These are phyloP conservation scores for Periglandula ipomoeae DNA, from an alignment of 2,329 filamentous ascomycete species.

Conservation along the genomic window DNA sequence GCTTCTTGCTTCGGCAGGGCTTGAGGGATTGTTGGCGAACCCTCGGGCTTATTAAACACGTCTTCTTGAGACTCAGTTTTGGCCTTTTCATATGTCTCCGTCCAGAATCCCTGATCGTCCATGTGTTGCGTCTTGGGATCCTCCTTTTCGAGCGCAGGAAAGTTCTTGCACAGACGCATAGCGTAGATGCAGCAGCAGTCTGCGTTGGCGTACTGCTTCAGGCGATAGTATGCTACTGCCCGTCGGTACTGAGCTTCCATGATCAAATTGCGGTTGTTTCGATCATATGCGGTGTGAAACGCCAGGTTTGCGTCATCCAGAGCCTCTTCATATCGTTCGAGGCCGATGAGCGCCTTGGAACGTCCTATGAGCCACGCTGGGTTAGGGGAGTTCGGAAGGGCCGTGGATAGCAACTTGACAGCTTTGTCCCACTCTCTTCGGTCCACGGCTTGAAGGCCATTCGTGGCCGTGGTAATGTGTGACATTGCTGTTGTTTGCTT, in stretches of 20 bases:
- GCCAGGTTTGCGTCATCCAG: slow-evolving; percentile 62
- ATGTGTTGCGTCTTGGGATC: slow-evolving; percentile 22
- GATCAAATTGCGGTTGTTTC: slow-evolving; percentile 68
- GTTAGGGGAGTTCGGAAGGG: slow-evolving; percentile 56
- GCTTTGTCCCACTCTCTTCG: slow-evolving; percentile 57
- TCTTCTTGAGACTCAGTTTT: slow-evolving; percentile 16
- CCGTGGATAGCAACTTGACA: slow-evolving; percentile 57
- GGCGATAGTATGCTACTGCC: slow-evolving; percentile 61
- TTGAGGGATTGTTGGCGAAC: neutral
- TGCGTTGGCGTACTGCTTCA: slow-evolving; percentile 66
- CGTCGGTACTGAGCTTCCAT: slow-evolving; percentile 75
- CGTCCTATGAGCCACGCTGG: slow-evolving; percentile 76
- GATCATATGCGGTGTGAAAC: slow-evolving; percentile 50
- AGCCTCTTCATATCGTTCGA: slow-evolving; percentile 51
- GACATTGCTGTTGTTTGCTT: no score
- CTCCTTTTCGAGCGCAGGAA: slow-evolving; percentile 20
- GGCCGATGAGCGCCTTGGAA: slow-evolving; percentile 66
- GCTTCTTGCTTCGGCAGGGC: slow-evolving; percentile 2
- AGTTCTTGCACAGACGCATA: slow-evolving; percentile 28
- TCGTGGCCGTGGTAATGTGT: slow-evolving; percentile 37
- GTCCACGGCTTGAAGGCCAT: slow-evolving; percentile 58
- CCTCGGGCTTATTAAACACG: slow-evolving; percentile 14
- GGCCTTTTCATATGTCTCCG: slow-evolving; percentile 23
- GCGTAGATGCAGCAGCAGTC: slow-evolving; percentile 58
- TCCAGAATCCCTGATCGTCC: slow-evolving; percentile 40